Percentiles rank a stretch among this genome's conserved stretches.
Conservation (phyloP, 2,329 filamentous ascomycete genomes). For the Myriangium duriaei region DNA sequence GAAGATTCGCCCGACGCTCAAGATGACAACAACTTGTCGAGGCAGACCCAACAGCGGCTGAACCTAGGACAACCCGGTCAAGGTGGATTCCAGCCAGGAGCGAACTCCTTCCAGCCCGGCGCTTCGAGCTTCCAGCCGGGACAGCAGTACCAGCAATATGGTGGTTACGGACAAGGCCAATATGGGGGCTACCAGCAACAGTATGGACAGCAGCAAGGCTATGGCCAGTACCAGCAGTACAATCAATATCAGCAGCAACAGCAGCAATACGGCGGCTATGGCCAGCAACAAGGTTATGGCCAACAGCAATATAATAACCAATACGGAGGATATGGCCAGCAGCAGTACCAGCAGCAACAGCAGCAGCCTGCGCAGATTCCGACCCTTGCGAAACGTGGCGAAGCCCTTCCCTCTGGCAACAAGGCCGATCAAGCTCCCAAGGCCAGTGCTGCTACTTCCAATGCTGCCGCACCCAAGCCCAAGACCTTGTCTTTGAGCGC, state of each 20-base stretch:
- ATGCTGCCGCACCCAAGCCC: constrained; percentile 38
- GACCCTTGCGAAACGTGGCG: constrained; percentile 51
- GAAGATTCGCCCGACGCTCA: constrained; percentile 48
- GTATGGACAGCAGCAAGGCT: constrained; percentile 30
- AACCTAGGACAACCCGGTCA: constrained; percentile 15
- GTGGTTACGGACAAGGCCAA: constrained; percentile 15
- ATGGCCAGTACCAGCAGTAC: constrained; percentile 18
- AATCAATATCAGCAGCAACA: constrained; percentile 33
- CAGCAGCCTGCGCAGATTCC: constrained; percentile 40
- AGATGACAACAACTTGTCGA: constrained; percentile 25
- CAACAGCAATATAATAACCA: constrained; percentile 29
- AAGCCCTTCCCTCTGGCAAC: constrained; percentile 38
- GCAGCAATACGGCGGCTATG: constrained; percentile 23
- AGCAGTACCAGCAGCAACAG: constrained; percentile 19
- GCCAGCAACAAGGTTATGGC: constrained; percentile 25
- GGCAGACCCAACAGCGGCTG: constrained; percentile 26
- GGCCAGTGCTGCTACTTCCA: constrained; percentile 32
- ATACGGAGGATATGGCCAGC: constrained; percentile 25
- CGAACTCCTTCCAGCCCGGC: constrained; percentile 22
- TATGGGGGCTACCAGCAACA: constrained; percentile 24
- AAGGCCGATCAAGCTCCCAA: too few relatives aligned
- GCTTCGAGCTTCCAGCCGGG: constrained; percentile 26
- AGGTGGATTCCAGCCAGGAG: constrained; percentile 21
- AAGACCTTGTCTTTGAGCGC: constrained; percentile 38
- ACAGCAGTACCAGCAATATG: constrained; percentile 24